Evolutionary conservation across 768 basidiomycete genomes (phyloP), one percentile per base, ranked within the genome.

Genomic region (Lactifluus rugatus): DNA sequence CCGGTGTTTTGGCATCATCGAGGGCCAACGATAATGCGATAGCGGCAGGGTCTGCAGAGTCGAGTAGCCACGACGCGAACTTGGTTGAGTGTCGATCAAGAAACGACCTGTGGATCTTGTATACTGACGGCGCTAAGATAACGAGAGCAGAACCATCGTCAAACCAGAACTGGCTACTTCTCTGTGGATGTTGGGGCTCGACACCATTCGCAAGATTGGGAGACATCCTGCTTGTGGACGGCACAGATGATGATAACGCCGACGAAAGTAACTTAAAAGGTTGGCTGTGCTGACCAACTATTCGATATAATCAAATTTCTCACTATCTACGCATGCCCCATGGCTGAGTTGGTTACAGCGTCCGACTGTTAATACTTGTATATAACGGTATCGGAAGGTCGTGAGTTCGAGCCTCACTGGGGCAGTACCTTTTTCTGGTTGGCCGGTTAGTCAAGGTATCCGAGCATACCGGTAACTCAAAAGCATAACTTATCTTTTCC

Each of bases 61-160:
- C 36, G 17, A 48, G 42, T 32, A 68, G 48, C 48, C 57, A 60
- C 5, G 65, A 48, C 3, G 64, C 56, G 28, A 73, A 58, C 31
- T 62, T 57, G 11, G 58, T 70, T 1, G 83, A 84, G 57, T 83
- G 81, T 13, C 80, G 74, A 37, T 71, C 68, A 4, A 87, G 67
- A 7, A 87, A 66, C 3, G 75, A 72, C 36, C 69, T 69, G 65
- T 86, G 84, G 34, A 88, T 70, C 64, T 75, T 83, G 74, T 82
- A 89, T 23, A 74, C 64, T 25, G 74, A 66, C 21, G 72, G 66
- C 58, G 74, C 68, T 36, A 78, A 70, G 58, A 71, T 71, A 36
- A 87, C 65, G 31, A 83, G 68, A 13, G 85, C 66, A 19, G 80
- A 80, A 58, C 81, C 86, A 65, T 87, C 85, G 34, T 81, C 74